Percentiles rank a stretch among this genome's conserved stretches.
These are phyloP conservation scores for Mycosphaerella arachidis DNA, from an alignment of 2,329 filamentous ascomycete species.

Conservation along the genomic window DNA sequence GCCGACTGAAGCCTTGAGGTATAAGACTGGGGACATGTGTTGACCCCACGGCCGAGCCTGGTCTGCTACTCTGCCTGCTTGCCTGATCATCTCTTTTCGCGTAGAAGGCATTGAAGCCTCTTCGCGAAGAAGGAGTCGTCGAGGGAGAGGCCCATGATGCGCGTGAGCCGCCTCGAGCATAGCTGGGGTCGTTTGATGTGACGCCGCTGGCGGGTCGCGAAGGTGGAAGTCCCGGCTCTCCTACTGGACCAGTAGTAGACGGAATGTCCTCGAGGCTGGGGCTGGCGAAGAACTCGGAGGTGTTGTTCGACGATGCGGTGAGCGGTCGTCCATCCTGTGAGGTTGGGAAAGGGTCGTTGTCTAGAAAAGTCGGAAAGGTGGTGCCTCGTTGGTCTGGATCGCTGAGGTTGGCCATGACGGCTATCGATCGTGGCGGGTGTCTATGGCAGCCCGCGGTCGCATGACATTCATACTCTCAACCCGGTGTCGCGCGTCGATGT, in stretches of 20 bases:
- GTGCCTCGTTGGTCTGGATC: background rate
- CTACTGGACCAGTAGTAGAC: constrained; percentile 43
- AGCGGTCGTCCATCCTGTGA: constrained; percentile 6
- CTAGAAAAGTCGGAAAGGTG: constrained; percentile 28
- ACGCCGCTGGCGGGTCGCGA: constrained; percentile 36
- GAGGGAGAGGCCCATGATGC: background rate
- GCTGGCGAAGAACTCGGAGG: constrained; percentile 19
- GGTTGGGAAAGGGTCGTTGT: constrained; percentile 20
- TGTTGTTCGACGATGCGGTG: constrained; percentile 16
- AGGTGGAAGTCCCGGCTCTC: constrained; percentile 46
- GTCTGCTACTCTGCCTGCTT: constrained; percentile 24
- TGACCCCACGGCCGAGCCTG: constrained; percentile 63
- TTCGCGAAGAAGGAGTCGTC: background rate
- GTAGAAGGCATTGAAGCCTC: constrained; percentile 3
- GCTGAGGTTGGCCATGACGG: background rate
- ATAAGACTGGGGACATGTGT: constrained; percentile 88
- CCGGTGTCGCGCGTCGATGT: background rate
- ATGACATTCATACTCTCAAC: constrained; percentile 8
- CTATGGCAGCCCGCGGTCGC: background rate
- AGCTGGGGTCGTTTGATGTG: background rate
- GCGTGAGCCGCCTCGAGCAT: background rate
- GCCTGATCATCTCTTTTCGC: constrained; percentile 23
- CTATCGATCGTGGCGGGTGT: background rate
- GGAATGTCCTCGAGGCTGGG: constrained; percentile 18
- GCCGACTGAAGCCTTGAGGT: constrained; percentile 87